Evolutionary conservation across 768 basidiomycete genomes (phyloP), one percentile per base, ranked within the genome.

Genomic region (Mycena vitilis): DNA sequence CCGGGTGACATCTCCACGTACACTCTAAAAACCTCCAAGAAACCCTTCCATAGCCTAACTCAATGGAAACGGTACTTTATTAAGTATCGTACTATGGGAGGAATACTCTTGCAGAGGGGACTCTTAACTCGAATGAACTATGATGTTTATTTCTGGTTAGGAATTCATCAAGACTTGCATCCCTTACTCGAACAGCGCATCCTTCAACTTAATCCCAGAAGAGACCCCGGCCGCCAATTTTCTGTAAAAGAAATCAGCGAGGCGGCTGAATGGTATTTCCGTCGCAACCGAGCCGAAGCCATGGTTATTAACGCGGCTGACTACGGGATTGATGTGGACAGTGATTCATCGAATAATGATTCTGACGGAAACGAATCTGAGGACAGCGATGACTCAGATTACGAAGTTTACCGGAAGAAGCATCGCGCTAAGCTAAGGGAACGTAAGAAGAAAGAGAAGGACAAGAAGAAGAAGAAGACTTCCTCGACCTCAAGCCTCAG

Each of bases 101-200:
- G 30, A 30, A 30, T 30, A 30, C 30, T 30, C 30, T 30, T 30
- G 30, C 30, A 30, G 5, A 30, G 30, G 5, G 30, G 30, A 30
- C 30, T 30, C 30, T 5, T 30, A 5, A 30, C 30, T 30, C 30
- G 30, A 30, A 30, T 23, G 47, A 5, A 63, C 53, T 16, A 11
- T 11, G 37, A 36, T 22, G 63, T n/a, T 2, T 69, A 60, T 44
- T 69, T 69, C 34, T 65, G 63, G 68, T 9, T 65, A 10, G 68
- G 63, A 44, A 69, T 69, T 10, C 58, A 58, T 16, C 36, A 15
- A 4, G 15, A 18, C 7, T 34, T 63, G 0, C 22, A 56, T 12
- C 10, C 8, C 13, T 48, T 6, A 1, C 37, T 69, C 2, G 67
- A 69, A 13, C 51, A 42, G 7, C 48, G 34, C 0, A 60, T 65